Conservation (phyloP, 2,329 filamentous ascomycete genomes). For the Trichoderma koningiopsis region DNA sequence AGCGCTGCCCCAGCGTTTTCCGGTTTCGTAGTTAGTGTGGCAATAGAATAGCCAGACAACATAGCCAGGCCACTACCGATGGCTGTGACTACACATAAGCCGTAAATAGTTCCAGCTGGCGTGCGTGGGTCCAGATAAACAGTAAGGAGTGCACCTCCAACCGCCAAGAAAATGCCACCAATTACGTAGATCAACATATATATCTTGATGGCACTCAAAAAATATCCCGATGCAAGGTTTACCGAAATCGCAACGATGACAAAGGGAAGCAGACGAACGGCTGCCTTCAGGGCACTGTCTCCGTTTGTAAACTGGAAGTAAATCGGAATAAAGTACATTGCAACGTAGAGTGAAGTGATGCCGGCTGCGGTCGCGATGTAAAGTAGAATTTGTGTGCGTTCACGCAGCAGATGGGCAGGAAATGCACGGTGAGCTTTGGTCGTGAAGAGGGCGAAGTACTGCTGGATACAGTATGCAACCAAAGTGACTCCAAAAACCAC, state of each 20-base stretch:
- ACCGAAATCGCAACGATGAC: background rate
- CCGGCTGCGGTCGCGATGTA: background rate
- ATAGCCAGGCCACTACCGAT: background rate
- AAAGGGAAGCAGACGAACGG: background rate
- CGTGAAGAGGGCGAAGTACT: background rate
- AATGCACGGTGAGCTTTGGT: background rate
- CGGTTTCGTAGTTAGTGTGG: background rate
- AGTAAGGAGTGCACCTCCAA: background rate
- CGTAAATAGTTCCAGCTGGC: background rate
- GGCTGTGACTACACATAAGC: background rate
- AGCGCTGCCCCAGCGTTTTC: background rate
- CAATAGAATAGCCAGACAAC: background rate
- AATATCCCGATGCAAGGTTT: background rate
- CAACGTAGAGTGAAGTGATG: background rate
- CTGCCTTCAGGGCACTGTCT: background rate
- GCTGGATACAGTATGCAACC: background rate
- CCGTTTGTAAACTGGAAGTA: background rate
- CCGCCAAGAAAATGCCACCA: background rate
- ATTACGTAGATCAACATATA: background rate
- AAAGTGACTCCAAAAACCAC: background rate
- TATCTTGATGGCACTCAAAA: background rate
- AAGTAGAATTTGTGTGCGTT: background rate
- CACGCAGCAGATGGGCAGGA: background rate
- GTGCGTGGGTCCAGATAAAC: background rate
- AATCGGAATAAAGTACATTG: background rate